These are phyloP conservation scores for Fusarium tuaranense DNA, from an alignment of 2,329 filamentous ascomycete species.

Conservation along the genomic window DNA sequence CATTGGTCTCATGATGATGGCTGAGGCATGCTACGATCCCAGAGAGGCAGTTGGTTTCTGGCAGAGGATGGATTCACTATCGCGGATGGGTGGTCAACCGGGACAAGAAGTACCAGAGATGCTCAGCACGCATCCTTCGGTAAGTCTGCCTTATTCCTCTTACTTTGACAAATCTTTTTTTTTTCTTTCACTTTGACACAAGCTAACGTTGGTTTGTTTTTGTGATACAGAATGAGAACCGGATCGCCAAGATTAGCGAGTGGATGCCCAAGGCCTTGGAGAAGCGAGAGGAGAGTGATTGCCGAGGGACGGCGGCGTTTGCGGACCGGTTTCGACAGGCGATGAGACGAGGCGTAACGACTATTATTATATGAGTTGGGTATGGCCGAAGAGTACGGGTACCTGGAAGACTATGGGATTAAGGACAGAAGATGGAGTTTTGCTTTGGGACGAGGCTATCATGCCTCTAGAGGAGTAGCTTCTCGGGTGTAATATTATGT, in stretches of 20 bases:
- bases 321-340: constrained; percentile 65
- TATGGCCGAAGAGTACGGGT: not conserved
- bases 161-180: not conserved
- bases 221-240: constrained; percentile 63
- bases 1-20: constrained; percentile 86
- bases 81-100: constrained; percentile 43
- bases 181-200: no score
- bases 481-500: not conserved
- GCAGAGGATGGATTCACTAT: constrained; percentile 71
- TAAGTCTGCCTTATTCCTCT: constrained; percentile 51
- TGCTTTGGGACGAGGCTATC: not conserved
- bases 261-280: constrained; percentile 71
- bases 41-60: constrained; percentile 74
- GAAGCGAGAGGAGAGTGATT: constrained; percentile 66
- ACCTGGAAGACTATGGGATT: not conserved
- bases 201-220: constrained; percentile 7
- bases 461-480: not conserved
- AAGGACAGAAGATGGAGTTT: not conserved
- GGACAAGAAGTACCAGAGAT: constrained; percentile 73
- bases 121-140: constrained; percentile 81
- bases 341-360: constrained; percentile 50
- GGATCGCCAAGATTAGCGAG: constrained; percentile 73
- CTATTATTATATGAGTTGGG: constrained; percentile 25
- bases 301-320: constrained; percentile 63
- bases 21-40: constrained; percentile 81